Evolutionary conservation across 2,329 filamentous ascomycete species (phyloP), one percentile per base, ranked within the genome.

Genomic region (Paraconiothyrium brasiliense): DNA sequence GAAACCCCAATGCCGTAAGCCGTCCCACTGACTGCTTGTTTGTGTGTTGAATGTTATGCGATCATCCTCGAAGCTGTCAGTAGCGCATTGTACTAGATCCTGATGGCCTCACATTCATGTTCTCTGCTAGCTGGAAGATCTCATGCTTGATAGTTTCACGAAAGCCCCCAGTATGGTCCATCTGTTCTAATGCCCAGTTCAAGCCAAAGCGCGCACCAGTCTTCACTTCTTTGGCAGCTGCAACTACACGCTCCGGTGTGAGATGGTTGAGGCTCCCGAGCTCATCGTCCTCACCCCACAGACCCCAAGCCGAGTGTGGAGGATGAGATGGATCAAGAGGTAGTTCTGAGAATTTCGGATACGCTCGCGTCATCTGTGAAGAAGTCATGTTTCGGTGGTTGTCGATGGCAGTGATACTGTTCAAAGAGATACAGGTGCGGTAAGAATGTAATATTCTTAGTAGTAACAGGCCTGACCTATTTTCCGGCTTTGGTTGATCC

Each of bases 1-100:
- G 50, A 67, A 70, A 9, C 63, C 68, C 61, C 61, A 68, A 44
- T 71, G 68, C 13, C 68, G 56, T 10, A 71, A 51, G 0, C 66
- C 66, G 41, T 88, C 86, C 86, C 85, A 88, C 71, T 88, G 86
- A 27, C 80, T 84, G 57, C 82, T 83, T 37, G 76, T 75, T 66
- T 88, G 85, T 0, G 85, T 88, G 71, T 88, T 87, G 76, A 88
- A 82, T 3, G 78, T 74, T 7, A 87, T 67, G 64, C 66, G 61
- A 49, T 73, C 71, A 52, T 72, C 70, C 63, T 71, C 41, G 1
- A 27, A 24, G 9, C 13, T 58, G 30, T 48, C 24, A 48, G 46
- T 32, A 48, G 13, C 54, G 63, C 34, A 14, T 54, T 20, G 35
- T 32, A 11, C 5, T 22, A 13, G 7, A 30, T 22, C 37, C 14